Conservation (phyloP, 2,329 filamentous ascomycete species). For the Rutstroemia sp. region DNA sequence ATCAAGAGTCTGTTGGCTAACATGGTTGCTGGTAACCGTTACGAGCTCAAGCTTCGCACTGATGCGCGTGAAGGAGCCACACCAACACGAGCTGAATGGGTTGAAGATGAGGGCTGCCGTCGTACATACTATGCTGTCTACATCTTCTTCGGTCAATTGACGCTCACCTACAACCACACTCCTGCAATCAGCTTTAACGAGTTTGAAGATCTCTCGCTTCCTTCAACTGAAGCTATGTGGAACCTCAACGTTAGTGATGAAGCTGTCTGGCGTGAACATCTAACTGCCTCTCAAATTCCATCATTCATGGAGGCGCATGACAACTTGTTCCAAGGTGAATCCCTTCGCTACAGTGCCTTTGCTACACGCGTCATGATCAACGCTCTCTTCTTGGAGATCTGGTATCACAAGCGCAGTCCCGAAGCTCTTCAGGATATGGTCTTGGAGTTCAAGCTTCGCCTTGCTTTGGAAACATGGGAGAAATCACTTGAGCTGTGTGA, state of each 20-base stretch:
- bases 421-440: conserved; percentile 95
- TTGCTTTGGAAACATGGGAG: conserved; percentile 98
- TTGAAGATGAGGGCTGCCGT: conserved; percentile 92
- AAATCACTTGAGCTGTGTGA: conserved; percentile 91
- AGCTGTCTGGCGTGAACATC: conserved; percentile 72
- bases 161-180: conserved; percentile 94
- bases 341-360: conserved; percentile 88
- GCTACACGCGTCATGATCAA: conserved; percentile 98
- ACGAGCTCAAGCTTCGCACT: conserved; percentile 88
- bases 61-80: conserved; percentile 73
- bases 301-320: conserved; percentile 94
- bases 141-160: conserved; percentile 95
- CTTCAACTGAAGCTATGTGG: conserved; percentile 91
- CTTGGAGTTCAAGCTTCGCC: conserved; percentile 92
- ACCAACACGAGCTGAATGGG: conserved; percentile 83
- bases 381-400: conserved; percentile 93
- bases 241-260: conserved; percentile 75
- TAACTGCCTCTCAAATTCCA: conserved; percentile 62
- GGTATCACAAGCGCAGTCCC: conserved; percentile 98
- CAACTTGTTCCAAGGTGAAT: conserved; percentile 89
- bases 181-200: conserved; percentile 98
- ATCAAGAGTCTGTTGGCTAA: conserved; percentile 97
- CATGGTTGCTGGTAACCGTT: conserved; percentile 96
- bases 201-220: conserved; percentile 86
- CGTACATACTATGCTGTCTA: conserved; percentile 98